Conservation (phyloP, 2,329 filamentous ascomycete genomes). For the Beauveria caledonica region DNA sequence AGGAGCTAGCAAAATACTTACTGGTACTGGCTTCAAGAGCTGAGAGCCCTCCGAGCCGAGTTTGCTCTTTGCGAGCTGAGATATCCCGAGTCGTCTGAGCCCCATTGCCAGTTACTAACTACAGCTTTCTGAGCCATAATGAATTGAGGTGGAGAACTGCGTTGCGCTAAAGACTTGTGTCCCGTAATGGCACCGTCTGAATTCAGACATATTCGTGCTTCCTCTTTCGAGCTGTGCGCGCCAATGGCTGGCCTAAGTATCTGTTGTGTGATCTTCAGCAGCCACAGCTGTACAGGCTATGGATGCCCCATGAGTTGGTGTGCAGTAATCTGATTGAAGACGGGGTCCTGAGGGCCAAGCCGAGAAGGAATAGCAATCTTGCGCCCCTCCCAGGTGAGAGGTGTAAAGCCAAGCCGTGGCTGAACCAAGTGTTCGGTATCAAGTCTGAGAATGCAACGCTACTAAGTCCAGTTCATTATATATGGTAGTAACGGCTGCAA, state of each 20-base stretch:
- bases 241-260: background rate
- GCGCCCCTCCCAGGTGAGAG: background rate
- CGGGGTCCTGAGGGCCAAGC: background rate
- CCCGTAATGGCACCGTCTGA: background rate
- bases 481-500: background rate
- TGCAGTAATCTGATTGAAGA: background rate
- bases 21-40: background rate
- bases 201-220: background rate
- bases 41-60: background rate
- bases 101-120: background rate
- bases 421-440: constrained; percentile 5
- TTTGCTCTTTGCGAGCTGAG: background rate
- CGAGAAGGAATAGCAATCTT: background rate
- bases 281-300: background rate
- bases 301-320: background rate
- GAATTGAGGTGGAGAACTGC: background rate
- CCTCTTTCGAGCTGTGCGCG: background rate
- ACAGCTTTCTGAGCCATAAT: background rate
- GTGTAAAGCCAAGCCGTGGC: background rate
- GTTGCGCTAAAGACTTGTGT: background rate
- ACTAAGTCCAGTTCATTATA: background rate
- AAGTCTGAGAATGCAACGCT: background rate
- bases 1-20: background rate
- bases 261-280: background rate
- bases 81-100: background rate